Conservation (phyloP, 1,139 yeast genomes). For the Tardiomyces blankii region DNA sequence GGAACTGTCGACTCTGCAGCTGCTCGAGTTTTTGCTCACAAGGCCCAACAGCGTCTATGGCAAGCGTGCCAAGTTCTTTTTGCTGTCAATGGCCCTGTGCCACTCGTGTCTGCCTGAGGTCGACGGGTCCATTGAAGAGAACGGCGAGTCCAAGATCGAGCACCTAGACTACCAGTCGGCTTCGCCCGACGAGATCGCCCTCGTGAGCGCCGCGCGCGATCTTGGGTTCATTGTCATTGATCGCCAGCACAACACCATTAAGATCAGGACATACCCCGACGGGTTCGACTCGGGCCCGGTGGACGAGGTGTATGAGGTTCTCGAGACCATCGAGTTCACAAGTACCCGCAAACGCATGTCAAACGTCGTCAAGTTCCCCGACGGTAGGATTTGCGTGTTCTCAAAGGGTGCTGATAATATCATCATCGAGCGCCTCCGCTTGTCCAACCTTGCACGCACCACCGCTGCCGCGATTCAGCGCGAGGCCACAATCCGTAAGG, state of each 20-base stretch:
- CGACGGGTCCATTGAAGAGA: conserved; percentile 16
- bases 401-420: conserved; percentile 96
- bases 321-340: conserved; percentile 77
- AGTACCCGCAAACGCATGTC: conserved; percentile 93
- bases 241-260: conserved; percentile 46
- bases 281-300: conserved; percentile 61
- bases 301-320: conserved; percentile 57
- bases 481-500: conserved; percentile 52
- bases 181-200: conserved; percentile 92
- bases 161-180: conserved; percentile 74
- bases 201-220: conserved; percentile 90
- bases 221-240: conserved; percentile 77
- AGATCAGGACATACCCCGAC: conserved; percentile 71
- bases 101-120: conserved; percentile 77
- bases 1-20: conserved; percentile 44
- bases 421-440: conserved; percentile 58
- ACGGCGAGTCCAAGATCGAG: conserved; percentile 31
- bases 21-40: conserved; percentile 56
- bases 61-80: conserved; percentile 63
- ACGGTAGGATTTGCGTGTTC: conserved; percentile 61
- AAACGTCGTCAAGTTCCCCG: conserved; percentile 68
- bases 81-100: conserved; percentile 75
- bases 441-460: conserved; percentile 33
- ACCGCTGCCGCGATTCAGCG: conserved; percentile 57
- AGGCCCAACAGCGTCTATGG: conserved; percentile 66